Evolutionary conservation across 129 eudicot species (phyloP).

Genomic region (Artemisia argyi): DNA sequence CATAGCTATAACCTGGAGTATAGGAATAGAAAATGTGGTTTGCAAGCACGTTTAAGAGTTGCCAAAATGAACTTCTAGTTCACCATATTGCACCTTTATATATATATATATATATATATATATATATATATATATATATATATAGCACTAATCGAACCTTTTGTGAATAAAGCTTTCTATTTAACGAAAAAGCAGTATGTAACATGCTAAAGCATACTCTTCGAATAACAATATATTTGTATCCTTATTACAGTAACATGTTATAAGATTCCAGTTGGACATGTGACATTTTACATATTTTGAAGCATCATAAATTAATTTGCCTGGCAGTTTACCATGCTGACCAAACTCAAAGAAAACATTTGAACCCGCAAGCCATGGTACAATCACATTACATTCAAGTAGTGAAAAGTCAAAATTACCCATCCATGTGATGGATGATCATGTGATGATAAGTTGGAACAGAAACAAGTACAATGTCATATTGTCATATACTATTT

Average conservation of each 20-base stretch:
- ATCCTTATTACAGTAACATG: background rate
- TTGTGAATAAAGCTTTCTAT: background rate
- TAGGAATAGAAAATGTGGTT: background rate
- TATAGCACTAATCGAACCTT: background rate
- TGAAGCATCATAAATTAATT: background rate
- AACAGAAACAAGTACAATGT: slow-evolving; percentile 9
- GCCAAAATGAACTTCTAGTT: background rate
- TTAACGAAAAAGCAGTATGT: background rate
- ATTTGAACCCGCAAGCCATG: slow-evolving; percentile 1
- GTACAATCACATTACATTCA: no score
- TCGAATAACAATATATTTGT: background rate
- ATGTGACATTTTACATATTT: slow-evolving; percentile 2
- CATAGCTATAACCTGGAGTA: background rate
- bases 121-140: no score
- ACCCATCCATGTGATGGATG: background rate
- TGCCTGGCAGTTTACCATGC: background rate
- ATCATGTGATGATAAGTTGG: slow-evolving; percentile 1
- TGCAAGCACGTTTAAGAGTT: background rate
- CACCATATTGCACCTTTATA: background rate
- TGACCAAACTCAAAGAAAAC: background rate
- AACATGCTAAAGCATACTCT: background rate
- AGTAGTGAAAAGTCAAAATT: background rate
- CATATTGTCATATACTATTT: background rate
- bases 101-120: no score
- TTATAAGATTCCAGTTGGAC: slow-evolving; percentile 3